Evolutionary conservation across 1,284 basidiomycete species (phyloP), one percentile per base, ranked within the genome.

Genomic region (Microbotryomycetes sp.): DNA sequence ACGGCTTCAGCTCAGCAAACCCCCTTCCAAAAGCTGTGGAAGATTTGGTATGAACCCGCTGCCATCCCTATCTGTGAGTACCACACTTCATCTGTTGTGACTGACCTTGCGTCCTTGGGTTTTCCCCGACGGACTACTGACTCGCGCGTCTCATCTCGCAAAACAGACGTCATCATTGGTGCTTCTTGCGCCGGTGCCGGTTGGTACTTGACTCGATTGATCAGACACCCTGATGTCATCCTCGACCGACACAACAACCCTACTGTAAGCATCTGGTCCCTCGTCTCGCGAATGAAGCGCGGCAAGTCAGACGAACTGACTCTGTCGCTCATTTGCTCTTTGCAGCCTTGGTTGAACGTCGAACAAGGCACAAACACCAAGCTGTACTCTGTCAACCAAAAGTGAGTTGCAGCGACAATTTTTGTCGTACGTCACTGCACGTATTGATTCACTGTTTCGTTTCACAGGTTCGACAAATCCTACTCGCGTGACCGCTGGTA

Each of bases 11-110:
- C 36, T 42, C 12, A 42, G 36, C 36, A 42, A 19, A 42, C 36
- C 12, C 36, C 36, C 36, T 42, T 42, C 36, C 36, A 42, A 42
- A 42, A 42, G 36, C 12, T 36, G 42, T 60, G 50, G 56, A 49
- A 62, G 48, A 54, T 49, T 48, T 65, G 64, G 64, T 59, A 65
- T 54, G 64, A 65, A 54, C 60, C 64, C 22, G 64, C 64, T n/a
- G 64, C 64, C 23, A 48, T 59, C 51, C 64, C 64, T 25, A 65
- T 65, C 51, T 60, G 49, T 19, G 63, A 47, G 12, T 54, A 59
- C 23, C 54, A 61, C 42, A 60, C 59, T 12, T 23, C 56, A 9
- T 56, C 52, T 59, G 46, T 19, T 6, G 22, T 12, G n/a, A 26
- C n/a, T 23, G 19, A 22, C 25, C 7, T 15, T 4, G 5, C 3